Base-by-base conservation (phyloP, 192 early-diverging fungal genomes). In the Geranomyces michiganensis region DNA sequence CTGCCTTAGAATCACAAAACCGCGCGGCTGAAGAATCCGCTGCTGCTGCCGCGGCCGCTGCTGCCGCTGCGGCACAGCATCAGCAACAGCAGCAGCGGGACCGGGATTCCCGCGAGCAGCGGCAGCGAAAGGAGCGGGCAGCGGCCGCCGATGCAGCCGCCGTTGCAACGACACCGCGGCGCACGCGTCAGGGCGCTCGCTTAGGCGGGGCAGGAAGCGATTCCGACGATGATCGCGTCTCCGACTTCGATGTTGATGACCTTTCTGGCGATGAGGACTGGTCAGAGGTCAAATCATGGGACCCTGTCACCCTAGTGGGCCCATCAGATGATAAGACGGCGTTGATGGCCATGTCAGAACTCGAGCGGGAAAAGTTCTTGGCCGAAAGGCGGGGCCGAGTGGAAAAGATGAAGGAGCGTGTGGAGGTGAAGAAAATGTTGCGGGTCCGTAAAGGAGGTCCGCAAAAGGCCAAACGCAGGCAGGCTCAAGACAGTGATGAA, bases 371-470 rank as follows among this genome's bases (percentile, higher is more conserved):
- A 55, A 47, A 27, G 3, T 21, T 72, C 30, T 22, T 72, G 41
- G 70, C 70, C 5, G 70, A 72, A 51, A 60, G 70, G n/a, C 33
- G 62, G 44, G 27, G 41, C 4, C 33, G 62, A n/a, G 62, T 72
- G 9, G 70, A 72, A 30, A 46, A 59, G 36, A 72, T 72, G 70
- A 45, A 47, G 27, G 70, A 72, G 61, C 60, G 70, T 21, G 17
- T 72, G 31, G 70, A 62, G 32, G 70, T 72, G 9, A 72, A 72
- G 41, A 46, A 46, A 27, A 72, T 72, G 70, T 27, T 72, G 60
- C 29, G 56, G 49, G 14, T 56, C 26, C 59, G 70, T 1, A 45
- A 43, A 51, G 31, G 60, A 33, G 70, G 70, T 21, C 61, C 36
- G 33, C 19, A 32, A 12, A 72, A 72, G 26, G 10, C 21, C 48